Percentiles rank a stretch among this genome's conserved stretches.
Conservation (phyloP, 2,329 filamentous ascomycete species). For the Cylindrodendrum hubeiense region DNA sequence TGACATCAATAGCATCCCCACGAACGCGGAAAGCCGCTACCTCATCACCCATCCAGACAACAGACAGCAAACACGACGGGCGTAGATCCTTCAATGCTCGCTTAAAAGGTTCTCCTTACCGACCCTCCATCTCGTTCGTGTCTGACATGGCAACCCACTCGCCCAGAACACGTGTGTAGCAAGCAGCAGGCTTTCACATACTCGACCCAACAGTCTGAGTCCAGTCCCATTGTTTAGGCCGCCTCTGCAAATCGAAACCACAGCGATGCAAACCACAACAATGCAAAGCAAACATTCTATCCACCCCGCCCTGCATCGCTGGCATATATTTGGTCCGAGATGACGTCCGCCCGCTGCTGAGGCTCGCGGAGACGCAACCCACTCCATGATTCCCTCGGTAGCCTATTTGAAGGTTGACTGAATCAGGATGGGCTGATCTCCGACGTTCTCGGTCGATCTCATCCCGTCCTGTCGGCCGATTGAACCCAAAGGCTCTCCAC, state of each 20-base stretch:
- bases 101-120: background rate
- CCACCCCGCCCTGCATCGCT: background rate
- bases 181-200: background rate
- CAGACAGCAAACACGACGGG: background rate
- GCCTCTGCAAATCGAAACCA: background rate
- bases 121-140: no score
- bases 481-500: background rate
- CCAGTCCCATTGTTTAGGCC: background rate
- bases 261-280: background rate
- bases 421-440: background rate
- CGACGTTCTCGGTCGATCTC: background rate
- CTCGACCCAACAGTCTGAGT: background rate
- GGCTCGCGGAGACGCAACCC: background rate
- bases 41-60: background rate
- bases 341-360: background rate
- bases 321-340: background rate
- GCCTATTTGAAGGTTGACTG: background rate
- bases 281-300: background rate
- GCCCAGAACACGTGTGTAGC: no score
- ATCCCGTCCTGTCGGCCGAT: background rate
- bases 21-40: background rate
- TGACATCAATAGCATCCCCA: background rate
- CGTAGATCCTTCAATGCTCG: background rate
- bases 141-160: background rate
- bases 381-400: background rate